Conservation (phyloP, 306 rosid species). For the Gleditsia sinensis region DNA sequence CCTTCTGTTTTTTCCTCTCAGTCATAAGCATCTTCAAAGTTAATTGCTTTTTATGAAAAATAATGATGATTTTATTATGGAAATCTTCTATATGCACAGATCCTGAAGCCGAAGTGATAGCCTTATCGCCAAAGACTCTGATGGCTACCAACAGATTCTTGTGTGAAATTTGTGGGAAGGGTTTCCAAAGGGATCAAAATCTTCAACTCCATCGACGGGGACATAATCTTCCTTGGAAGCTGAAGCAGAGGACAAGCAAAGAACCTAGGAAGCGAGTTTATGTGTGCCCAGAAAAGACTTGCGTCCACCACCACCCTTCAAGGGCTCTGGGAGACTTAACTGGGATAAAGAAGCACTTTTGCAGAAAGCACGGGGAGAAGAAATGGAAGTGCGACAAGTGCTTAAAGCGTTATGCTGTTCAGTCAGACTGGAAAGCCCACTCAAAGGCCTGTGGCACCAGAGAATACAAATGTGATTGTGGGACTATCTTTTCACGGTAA, state of each 20-base stretch:
- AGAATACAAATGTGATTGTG: constrained; percentile 78
- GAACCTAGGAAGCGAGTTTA: constrained; percentile 65
- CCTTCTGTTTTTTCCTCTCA: neutral
- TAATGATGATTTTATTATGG: neutral
- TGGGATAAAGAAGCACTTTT: constrained; percentile 73
- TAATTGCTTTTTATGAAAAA: neutral
- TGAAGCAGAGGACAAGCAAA: constrained; percentile 67
- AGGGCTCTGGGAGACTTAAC: constrained; percentile 76
- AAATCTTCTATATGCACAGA: constrained; percentile 40
- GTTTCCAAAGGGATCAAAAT: constrained; percentile 75
- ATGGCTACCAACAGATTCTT: constrained; percentile 74
- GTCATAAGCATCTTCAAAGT: constrained; percentile 15
- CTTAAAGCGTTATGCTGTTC: constrained; percentile 68
- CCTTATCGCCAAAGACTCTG: constrained; percentile 68
- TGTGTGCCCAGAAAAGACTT: constrained; percentile 69
- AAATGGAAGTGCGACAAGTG: constrained; percentile 80
- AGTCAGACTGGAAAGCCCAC: constrained; percentile 81
- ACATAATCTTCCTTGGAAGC: constrained; percentile 79
- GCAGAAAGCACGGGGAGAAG: constrained; percentile 77
- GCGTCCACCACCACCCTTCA: constrained; percentile 66
- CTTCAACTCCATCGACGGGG: constrained; percentile 72
- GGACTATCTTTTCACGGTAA: constrained; percentile 72
- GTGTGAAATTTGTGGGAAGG: constrained; percentile 71
- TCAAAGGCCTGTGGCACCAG: constrained; percentile 73
- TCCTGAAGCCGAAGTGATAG: constrained; percentile 80